phyloP scores from a whole-genome alignment of 2,329 filamentous ascomycete species.

The Arthrobotrys sphaeroides region DNA sequence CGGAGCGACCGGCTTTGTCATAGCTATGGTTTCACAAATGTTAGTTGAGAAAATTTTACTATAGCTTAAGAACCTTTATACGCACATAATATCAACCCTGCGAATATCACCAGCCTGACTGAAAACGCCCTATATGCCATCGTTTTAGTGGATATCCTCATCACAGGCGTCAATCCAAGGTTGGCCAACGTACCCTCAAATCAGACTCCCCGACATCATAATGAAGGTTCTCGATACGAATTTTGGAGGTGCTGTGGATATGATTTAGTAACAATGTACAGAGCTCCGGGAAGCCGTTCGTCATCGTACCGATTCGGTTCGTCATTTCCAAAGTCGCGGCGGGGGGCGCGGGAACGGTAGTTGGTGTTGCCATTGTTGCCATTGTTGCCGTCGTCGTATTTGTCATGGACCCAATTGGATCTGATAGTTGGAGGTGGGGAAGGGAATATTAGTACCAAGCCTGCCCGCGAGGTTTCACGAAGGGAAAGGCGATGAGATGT shows the following conservation, averaged over 20 bases:
- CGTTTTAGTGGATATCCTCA: background rate
- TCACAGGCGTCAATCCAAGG: background rate
- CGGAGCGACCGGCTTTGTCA: constrained; percentile 86
- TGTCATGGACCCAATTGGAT: constrained; percentile 52
- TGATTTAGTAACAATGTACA: background rate
- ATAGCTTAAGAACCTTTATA: background rate
- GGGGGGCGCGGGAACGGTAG: constrained; percentile 32
- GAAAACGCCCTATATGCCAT: constrained; percentile 43
- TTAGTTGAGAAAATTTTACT: constrained; percentile 41
- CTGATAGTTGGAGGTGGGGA: background rate
- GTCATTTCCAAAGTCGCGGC: constrained; percentile 9
- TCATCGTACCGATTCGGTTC: constrained; percentile 32
- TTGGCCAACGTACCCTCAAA: constrained; percentile 12
- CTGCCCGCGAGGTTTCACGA: background rate
- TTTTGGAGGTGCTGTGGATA: constrained; percentile 67
- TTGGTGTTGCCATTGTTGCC: constrained; percentile 42
- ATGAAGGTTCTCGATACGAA: constrained; percentile 89
- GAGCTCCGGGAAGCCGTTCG: background rate
- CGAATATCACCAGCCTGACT: constrained; percentile 48
- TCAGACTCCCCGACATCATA: constrained; percentile 79
- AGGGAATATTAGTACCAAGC: background rate
- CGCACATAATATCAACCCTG: constrained; percentile 49
- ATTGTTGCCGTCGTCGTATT: constrained; percentile 50
- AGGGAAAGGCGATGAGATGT: background rate
- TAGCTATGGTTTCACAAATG: constrained; percentile 64